Evolutionary conservation across 2,329 filamentous ascomycete genomes (phyloP).

Genomic region (Paraconiothyrium sp.): DNA sequence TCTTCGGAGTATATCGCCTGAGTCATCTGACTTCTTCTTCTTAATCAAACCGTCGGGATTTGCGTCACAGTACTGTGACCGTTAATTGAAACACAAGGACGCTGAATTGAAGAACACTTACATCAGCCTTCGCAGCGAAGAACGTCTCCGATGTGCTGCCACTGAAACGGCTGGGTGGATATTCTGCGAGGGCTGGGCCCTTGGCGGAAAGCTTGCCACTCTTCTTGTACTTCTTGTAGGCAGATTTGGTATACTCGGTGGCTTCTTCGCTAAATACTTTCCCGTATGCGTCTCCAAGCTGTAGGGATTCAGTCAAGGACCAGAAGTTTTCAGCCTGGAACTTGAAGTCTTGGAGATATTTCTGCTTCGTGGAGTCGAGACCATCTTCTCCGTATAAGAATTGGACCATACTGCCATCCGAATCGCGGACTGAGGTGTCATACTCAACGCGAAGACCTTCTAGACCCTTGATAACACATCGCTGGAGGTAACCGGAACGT

Average conservation of each 20-base stretch:
- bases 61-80: constrained; percentile 73
- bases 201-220: constrained; percentile 71
- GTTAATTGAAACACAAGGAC: constrained; percentile 25
- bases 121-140: constrained; percentile 72
- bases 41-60: constrained; percentile 72
- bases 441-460: constrained; percentile 93
- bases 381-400: constrained; percentile 98
- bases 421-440: constrained; percentile 91
- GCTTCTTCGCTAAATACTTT: constrained; percentile 73
- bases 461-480: constrained; percentile 98
- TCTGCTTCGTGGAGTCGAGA: constrained; percentile 91
- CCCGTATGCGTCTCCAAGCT: constrained; percentile 66
- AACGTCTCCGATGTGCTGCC: constrained; percentile 93
- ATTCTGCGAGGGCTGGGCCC: constrained; percentile 78
- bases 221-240: constrained; percentile 83
- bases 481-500: constrained; percentile 92
- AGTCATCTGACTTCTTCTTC: constrained; percentile 65
- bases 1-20: constrained; percentile 64
- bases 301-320: constrained; percentile 80
- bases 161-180: constrained; percentile 78
- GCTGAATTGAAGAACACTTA: constrained; percentile 39
- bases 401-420: constrained; percentile 91
- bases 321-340: constrained; percentile 88
- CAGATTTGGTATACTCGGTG: constrained; percentile 67
- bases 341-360: constrained; percentile 87